Evolutionary conservation across 2,329 filamentous ascomycete genomes (phyloP), one percentile per base, ranked within the genome.

Genomic region (Talaromyces atroroseus): DNA sequence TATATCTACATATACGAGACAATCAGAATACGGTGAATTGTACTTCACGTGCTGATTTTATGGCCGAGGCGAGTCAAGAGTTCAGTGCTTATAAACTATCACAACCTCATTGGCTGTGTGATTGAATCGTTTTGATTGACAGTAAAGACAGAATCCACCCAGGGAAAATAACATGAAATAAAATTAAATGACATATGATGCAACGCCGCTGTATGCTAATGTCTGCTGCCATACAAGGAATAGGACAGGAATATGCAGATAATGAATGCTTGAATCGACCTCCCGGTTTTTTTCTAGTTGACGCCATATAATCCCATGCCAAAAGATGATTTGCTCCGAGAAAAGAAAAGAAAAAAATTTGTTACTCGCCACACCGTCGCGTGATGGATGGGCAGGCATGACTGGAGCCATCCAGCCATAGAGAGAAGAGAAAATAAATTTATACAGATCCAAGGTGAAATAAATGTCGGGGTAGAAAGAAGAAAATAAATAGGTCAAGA

Each of bases 291-390:
- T 53, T 29, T 53, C 51, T 53, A 47, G 16, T 36, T 53, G 50
- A 52, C 51, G 51, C 51, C 51, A 29, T 53, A 47, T 38, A 21
- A 53, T n/a, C 46, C 42, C 51, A 53, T 53, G 51, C 51, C 47
- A 34, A 1, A 38, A 20, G 16, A 47, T 24, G 36, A 29, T 29
- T 20, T 38, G 34, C 34, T 10, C 34, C n/a, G n/a, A n/a, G n/a
- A 42, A 7, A 18, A 42, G 11, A 20, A 20, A 20, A 42, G 6
- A 16, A 20, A 40, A 18, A 14, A 14, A 5, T 18, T 42, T 23
- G 6, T 21, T 44, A 20, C n/a, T 18, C 16, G 5, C 40, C 20
- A 36, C 40, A 7, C 10, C 10, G 21, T 42, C 5, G 21, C n/a
- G 40, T 20, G 8, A 40, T 16, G 5, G n/a, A 40, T 5, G 18